Base-by-base conservation (phyloP, 1,284 basidiomycete species). In the Singerocomus inundabilis region DNA sequence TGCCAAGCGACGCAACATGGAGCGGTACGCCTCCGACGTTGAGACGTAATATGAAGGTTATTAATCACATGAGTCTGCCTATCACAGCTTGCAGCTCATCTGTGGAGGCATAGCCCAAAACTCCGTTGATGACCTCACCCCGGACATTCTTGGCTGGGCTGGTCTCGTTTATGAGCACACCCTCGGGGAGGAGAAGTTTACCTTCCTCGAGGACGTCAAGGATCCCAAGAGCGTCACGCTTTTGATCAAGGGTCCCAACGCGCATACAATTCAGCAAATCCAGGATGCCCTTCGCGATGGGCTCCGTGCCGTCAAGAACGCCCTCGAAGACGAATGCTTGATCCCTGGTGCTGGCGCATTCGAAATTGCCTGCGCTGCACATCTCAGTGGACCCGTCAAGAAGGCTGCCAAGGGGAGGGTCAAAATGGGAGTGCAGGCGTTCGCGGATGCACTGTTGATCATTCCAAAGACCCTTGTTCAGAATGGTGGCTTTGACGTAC, bases 141-240 rank as follows among this genome's bases (percentile, higher is more conserved):
- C 95, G 9, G 89, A 92, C 48, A 80, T 94, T 34, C 83, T 99
- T 36, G 97, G 97, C 35, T 98, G 92, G 84, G 97, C 97, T 34
- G 97, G 97, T 6, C 83, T 99, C 48, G 94, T 99, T 26, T 99
- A 99, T 74, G 97, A 99, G 73, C 95, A 99, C 72, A 98, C 96
- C 9, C 82, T 99, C 25, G 96, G 97, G 58, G 97, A 99, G 72
- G 97, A 99, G 68, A 99, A 99, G 70, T 99, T 83, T 73, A 99
- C 97, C 0, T 99, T 99, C 69, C 80, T 99, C 42, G 97, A 99
- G 71, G 93, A 99, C 56, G 94, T 97, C 69, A 92, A 89, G 71
- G 85, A 90, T 53, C 96, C 97, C n/a, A 95, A 93, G 79, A 91
- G 86, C 54, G 97, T 98, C 33, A 99, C 97, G 7, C 80, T 99